Evolutionary conservation across 306 rosid species (phyloP).

Genomic region (Echinosophora koreensis): DNA sequence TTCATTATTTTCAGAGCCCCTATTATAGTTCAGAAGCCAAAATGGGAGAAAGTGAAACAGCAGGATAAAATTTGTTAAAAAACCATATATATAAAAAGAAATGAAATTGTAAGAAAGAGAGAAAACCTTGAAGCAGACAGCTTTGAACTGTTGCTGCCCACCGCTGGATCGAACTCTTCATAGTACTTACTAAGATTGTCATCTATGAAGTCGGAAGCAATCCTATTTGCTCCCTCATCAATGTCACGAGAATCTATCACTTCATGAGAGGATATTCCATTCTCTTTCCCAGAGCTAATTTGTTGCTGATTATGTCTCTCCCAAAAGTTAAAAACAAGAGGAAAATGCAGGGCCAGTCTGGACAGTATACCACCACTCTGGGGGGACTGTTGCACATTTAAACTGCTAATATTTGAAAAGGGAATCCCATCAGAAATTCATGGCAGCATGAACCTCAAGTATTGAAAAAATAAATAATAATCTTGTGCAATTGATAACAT

Average conservation of each 20-base stretch:
- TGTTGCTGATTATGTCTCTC: slow-evolving; percentile 52
- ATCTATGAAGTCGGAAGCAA: slow-evolving; percentile 49
- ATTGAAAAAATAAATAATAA: slow-evolving; percentile 26
- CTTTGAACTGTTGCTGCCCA: slow-evolving; percentile 45
- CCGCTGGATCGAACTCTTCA: slow-evolving; percentile 48
- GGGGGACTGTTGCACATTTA: slow-evolving; percentile 53
- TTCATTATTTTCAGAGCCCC: slow-evolving; percentile 58
- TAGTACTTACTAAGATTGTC: slow-evolving; percentile 44
- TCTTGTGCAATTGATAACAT: neutral
- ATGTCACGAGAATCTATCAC: slow-evolving; percentile 44
- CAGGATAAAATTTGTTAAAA: slow-evolving; percentile 1
- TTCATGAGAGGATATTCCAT: slow-evolving; percentile 45
- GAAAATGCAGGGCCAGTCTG: slow-evolving; percentile 78
- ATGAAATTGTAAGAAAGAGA: slow-evolving; percentile 37
- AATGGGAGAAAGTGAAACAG: slow-evolving; percentile 33
- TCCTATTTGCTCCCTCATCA: slow-evolving; percentile 46
- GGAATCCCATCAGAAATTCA: slow-evolving; percentile 45
- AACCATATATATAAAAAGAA: neutral
- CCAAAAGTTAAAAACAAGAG: slow-evolving; percentile 72
- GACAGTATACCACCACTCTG: slow-evolving; percentile 69
- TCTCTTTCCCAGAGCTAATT: slow-evolving; percentile 49
- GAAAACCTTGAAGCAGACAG: slow-evolving; percentile 64
- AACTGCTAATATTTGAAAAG: slow-evolving; percentile 51
- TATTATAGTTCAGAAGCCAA: slow-evolving; percentile 45
- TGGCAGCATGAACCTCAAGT: slow-evolving; percentile 28